Conservation (phyloP, 2,329 filamentous ascomycete genomes). For the Talaromyces sp. region DNA sequence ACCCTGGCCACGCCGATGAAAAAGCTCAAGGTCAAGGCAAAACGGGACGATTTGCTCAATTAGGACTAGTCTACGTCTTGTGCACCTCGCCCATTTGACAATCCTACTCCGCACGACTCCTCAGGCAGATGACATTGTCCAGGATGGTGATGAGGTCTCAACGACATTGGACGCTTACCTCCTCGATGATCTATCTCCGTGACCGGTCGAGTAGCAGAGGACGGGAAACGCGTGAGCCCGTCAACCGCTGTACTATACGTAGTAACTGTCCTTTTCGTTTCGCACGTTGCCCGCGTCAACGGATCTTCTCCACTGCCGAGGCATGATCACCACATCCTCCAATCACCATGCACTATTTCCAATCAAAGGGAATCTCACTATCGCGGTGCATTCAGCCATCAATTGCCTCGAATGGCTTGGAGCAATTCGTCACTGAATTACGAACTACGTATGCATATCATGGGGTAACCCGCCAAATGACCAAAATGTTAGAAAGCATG, state of each 20-base stretch:
- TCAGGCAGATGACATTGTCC: not conserved
- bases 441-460: not conserved
- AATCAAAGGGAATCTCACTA: not conserved
- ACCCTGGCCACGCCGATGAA: not conserved
- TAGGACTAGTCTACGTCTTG: not conserved
- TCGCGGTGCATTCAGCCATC: not conserved
- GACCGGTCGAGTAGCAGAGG: not conserved
- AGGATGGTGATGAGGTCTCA: not conserved
- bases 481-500: no score
- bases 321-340: not conserved
- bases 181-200: not conserved
- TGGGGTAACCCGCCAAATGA: not conserved
- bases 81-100: not conserved
- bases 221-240: no score
- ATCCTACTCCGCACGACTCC: not conserved
- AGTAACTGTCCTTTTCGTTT: not conserved
- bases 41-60: not conserved
- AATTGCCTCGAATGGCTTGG: not conserved
- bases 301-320: not conserved
- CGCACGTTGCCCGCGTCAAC: not conserved
- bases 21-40: slow-evolving; percentile 1
- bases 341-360: not conserved
- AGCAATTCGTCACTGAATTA: not conserved
- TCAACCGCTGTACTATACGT: no score
- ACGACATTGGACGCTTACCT: not conserved